Percentiles rank a stretch among this genome's conserved stretches.
Conservation (phyloP, 306 rosid genomes). For the Erythrophleum fordii region DNA sequence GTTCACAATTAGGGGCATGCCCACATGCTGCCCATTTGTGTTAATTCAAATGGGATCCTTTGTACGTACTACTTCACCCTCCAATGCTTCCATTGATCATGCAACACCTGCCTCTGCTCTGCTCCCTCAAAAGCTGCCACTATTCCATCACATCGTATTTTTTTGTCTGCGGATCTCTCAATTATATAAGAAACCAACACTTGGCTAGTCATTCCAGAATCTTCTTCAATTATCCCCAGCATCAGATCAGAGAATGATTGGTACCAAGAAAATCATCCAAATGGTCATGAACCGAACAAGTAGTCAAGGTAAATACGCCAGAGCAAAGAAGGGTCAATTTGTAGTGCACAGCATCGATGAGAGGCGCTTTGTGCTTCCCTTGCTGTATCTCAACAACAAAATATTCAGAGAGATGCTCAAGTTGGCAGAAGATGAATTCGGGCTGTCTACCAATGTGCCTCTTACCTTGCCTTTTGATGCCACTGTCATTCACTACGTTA, state of each 20-base stretch:
- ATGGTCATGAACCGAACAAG: slow-evolving; percentile 35
- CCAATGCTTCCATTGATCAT: too few relatives aligned
- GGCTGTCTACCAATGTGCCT: slow-evolving; percentile 26
- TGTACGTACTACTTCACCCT: too few relatives aligned
- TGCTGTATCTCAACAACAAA: slow-evolving; percentile 31
- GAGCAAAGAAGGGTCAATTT: slow-evolving; percentile 45
- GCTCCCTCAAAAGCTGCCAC: too few relatives aligned
- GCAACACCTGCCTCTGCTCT: too few relatives aligned
- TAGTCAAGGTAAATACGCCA: too few relatives aligned
- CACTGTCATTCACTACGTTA: slow-evolving; percentile 8
- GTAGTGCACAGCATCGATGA: slow-evolving; percentile 39
- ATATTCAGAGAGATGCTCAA: slow-evolving; percentile 43
- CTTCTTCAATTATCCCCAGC: not conserved
- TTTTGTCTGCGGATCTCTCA: too few relatives aligned
- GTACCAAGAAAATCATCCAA: slow-evolving; percentile 33
- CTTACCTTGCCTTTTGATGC: slow-evolving; percentile 43
- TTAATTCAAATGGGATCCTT: too few relatives aligned
- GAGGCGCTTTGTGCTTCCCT: slow-evolving; percentile 40
- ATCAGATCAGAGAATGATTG: slow-evolving; percentile 3
- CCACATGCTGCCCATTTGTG: slow-evolving; percentile 8
- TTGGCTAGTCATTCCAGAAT: not conserved
- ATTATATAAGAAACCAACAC: slow-evolving; percentile 21
- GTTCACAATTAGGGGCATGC: slow-evolving; percentile 25
- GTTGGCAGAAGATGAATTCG: slow-evolving; percentile 49
- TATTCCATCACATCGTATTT: too few relatives aligned